These are phyloP conservation scores for Chlorella sp. DNA, from an alignment of 139 green algal genomes.

Conservation along the genomic window DNA sequence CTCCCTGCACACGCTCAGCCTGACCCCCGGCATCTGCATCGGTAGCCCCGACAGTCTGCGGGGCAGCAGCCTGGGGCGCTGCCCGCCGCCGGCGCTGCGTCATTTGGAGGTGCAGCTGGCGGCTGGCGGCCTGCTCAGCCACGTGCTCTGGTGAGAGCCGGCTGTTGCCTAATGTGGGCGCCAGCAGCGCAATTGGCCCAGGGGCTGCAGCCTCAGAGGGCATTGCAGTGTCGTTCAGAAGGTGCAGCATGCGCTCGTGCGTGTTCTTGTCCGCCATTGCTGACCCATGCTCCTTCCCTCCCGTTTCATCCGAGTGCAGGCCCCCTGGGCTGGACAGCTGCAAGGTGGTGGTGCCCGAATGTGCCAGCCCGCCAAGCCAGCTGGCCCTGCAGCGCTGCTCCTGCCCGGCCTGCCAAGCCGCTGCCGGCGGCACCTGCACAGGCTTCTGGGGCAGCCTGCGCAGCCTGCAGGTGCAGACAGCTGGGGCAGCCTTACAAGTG, in stretches of 20 bases:
- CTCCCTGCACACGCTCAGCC: neutral
- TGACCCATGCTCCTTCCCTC: too few species aligned
- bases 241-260: too few species aligned
- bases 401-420: neutral
- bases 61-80: neutral
- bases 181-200: too few species aligned
- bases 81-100: neutral
- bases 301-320: neutral
- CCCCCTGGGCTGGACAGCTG: neutral
- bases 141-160: neutral
- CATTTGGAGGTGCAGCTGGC: neutral
- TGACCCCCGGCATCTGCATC: neutral
- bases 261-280: too few species aligned
- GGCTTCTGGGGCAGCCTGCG: neutral
- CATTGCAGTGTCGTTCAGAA: too few species aligned
- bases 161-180: too few species aligned
- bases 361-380: neutral
- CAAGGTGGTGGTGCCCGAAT: neutral
- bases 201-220: too few species aligned
- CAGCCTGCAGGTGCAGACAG: neutral
- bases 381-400: slow-evolving; percentile 1
- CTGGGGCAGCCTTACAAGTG: neutral
- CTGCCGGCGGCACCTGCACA: too few species aligned
- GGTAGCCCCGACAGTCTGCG: neutral
- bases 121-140: neutral